These are phyloP conservation scores for Anastatica hierochuntica DNA, from an alignment of 345 rosid species.

Conservation along the genomic window DNA sequence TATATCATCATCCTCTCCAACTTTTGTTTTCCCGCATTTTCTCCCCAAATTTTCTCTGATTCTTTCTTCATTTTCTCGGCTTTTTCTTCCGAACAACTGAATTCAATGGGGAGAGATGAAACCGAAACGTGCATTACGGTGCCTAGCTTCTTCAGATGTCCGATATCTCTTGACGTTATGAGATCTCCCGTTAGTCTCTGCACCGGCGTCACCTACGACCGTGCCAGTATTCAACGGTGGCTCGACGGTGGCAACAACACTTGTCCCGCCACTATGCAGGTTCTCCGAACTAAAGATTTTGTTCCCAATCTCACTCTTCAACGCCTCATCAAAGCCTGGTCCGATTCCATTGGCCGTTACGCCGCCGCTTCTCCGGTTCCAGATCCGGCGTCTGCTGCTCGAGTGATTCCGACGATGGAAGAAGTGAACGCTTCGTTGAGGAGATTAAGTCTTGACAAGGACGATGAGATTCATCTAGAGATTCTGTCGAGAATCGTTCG, in stretches of 20 bases:
- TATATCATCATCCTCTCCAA: conserved; percentile 26
- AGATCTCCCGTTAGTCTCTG: conserved; percentile 82
- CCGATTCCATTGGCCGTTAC: conserved; percentile 35
- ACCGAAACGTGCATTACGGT: conserved; percentile 43
- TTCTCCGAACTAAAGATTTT: conserved; percentile 54
- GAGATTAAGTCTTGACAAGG: conserved; percentile 8
- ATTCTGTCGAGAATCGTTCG: conserved; percentile 29
- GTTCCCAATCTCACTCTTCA: conserved; percentile 77
- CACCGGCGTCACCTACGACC: conserved; percentile 96
- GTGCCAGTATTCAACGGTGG: conserved; percentile 80
- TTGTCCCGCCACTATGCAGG: conserved; percentile 96
- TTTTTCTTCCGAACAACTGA: neutral
- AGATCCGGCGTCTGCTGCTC: neutral
- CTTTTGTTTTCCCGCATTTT: conserved; percentile 31
- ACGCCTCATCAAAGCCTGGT: conserved; percentile 82
- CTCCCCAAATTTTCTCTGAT: conserved; percentile 10
- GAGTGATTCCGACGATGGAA: conserved; percentile 18
- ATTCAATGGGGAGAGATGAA: conserved; percentile 48
- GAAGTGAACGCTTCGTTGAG: conserved; percentile 27
- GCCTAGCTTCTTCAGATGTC: conserved; percentile 79
- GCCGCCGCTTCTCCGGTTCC: conserved; percentile 12
- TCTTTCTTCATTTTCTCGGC: neutral
- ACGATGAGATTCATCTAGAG: conserved; percentile 4
- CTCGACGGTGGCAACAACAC: conserved; percentile 81
- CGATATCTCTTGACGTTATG: conserved; percentile 95